Evolutionary conservation across 1,139 yeast species (phyloP).

Genomic region (Suhomyces guaymorum): DNA sequence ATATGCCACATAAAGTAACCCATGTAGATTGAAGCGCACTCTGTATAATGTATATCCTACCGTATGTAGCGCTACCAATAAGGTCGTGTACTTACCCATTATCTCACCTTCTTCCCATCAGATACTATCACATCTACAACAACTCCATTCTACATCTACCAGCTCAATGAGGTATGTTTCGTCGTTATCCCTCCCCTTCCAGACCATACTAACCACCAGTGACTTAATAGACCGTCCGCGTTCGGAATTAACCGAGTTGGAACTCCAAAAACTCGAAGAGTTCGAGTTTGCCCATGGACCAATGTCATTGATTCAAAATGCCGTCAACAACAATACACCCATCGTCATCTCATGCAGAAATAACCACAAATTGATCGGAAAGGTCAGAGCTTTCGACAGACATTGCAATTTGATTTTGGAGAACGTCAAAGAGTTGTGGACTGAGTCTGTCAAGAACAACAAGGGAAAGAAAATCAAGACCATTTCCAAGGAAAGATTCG

Average conservation of each 20-base stretch:
- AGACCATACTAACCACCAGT: slow-evolving; percentile 32
- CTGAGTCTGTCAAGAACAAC: slow-evolving; percentile 62
- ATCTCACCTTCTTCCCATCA: not conserved
- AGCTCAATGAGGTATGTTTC: slow-evolving; percentile 15
- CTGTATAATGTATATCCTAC: no score
- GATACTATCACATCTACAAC: no score
- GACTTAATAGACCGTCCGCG: slow-evolving; percentile 71
- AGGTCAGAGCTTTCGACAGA: slow-evolving; percentile 92
- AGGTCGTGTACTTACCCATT: slow-evolving; percentile 6
- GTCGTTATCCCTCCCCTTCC: not conserved
- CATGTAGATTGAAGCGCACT: no score
- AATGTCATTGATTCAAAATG: slow-evolving; percentile 76
- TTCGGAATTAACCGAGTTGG: slow-evolving; percentile 77
- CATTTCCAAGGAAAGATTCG: slow-evolving; percentile 77
- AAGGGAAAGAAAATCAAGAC: slow-evolving; percentile 74
- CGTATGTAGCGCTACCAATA: no score
- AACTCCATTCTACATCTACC: slow-evolving; percentile 1
- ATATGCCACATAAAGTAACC: no score
- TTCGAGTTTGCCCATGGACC: slow-evolving; percentile 93
- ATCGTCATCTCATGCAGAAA: slow-evolving; percentile 89
- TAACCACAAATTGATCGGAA: slow-evolving; percentile 86
- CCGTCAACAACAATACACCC: slow-evolving; percentile 72
- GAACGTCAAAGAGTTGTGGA: slow-evolving; percentile 91
- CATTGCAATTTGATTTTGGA: slow-evolving; percentile 93
- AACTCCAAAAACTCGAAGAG: slow-evolving; percentile 80